Conservation (phyloP, 805 yeast species). For the Saccharomyces paradoxus region DNA sequence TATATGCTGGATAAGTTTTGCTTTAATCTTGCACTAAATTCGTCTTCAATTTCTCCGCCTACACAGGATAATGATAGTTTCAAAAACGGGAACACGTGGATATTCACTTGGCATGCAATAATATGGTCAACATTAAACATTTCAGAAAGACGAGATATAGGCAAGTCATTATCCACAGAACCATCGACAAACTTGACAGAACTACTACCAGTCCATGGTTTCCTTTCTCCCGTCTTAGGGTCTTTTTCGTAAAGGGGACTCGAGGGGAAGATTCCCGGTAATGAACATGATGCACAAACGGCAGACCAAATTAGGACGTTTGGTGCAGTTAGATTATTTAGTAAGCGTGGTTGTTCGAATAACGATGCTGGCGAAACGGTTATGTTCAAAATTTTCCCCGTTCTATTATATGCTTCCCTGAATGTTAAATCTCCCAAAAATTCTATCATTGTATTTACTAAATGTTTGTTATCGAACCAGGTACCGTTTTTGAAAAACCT, state of each 20-base stretch:
- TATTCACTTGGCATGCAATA: slow-evolving; percentile 93
- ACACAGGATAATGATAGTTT: slow-evolving; percentile 55
- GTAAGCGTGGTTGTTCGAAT: slow-evolving; percentile 79
- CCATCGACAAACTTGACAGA: slow-evolving; percentile 86
- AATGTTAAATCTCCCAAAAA: slow-evolving; percentile 85
- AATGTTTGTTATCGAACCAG: slow-evolving; percentile 68
- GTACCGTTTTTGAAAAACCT: slow-evolving; percentile 74
- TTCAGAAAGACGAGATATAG: slow-evolving; percentile 78
- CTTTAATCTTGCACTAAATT: slow-evolving; percentile 46
- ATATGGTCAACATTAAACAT: slow-evolving; percentile 96
- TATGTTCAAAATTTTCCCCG: slow-evolving; percentile 81
- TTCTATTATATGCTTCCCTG: slow-evolving; percentile 85
- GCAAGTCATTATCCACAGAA: slow-evolving; percentile 86
- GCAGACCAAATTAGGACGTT: slow-evolving; percentile 77
- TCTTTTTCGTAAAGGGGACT: slow-evolving; percentile 76
- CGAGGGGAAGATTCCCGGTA: slow-evolving; percentile 84
- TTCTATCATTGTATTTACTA: slow-evolving; percentile 62
- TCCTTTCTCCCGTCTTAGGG: slow-evolving; percentile 57
- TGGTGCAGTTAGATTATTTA: slow-evolving; percentile 72
- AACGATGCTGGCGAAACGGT: slow-evolving; percentile 85
- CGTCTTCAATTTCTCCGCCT: slow-evolving; percentile 62
- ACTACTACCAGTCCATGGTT: slow-evolving; percentile 67
- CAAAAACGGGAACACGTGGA: slow-evolving; percentile 85
- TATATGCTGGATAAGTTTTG: slow-evolving; percentile 45
- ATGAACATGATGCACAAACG: slow-evolving; percentile 83